Percentiles rank a stretch among this genome's conserved stretches.
Evolutionary conservation across 257 asterid species (phyloP).

Genomic region (Forsythia suspensa): DNA sequence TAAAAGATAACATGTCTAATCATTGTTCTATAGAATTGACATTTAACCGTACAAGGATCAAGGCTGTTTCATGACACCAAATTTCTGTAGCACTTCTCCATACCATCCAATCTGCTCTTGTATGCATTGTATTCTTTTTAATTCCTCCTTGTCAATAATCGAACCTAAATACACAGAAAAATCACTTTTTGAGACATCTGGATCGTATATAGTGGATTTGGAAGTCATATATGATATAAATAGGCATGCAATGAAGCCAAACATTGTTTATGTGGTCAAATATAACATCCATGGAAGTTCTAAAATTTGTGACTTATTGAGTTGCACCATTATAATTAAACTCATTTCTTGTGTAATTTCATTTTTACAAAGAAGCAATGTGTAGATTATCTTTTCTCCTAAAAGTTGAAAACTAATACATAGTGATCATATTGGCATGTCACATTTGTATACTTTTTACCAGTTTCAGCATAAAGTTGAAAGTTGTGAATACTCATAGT

Average conservation of each 20-base stretch:
- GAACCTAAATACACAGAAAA: not conserved
- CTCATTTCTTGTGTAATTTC: conserved; percentile 9
- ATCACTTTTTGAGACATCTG: not conserved
- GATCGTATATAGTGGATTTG: not conserved
- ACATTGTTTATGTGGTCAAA: not conserved
- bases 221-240: conserved; percentile 4
- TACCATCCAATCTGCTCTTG: not conserved
- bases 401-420: conserved; percentile 4
- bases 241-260: not conserved
- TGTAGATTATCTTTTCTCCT: not conserved
- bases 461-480: conserved; percentile 3
- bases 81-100: not conserved
- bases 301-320: not conserved
- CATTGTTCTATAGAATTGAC: not conserved
- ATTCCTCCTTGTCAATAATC: not conserved
- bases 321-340: not conserved
- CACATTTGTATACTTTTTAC: not conserved
- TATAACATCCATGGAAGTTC: not conserved
- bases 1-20: not conserved
- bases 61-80: too few species aligned
- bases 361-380: not conserved
- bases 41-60: not conserved
- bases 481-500: not conserved
- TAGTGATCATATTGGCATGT: not conserved
- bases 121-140: not conserved